Conservation (phyloP, 768 basidiomycete genomes). For the Tulasnella calospora region DNA sequence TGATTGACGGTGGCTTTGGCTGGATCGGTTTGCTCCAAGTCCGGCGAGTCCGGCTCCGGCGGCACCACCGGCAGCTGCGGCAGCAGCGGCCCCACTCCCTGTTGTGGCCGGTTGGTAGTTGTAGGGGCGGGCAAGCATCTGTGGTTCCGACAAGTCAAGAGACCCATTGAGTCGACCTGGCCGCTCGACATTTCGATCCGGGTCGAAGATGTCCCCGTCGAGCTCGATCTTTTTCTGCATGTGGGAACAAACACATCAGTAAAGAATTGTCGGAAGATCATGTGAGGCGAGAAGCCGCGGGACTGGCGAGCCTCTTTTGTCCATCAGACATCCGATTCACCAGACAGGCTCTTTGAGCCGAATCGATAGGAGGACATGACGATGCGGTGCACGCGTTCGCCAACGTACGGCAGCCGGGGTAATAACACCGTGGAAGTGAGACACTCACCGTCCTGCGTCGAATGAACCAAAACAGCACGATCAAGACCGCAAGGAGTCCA, state of each 20-base stretch:
- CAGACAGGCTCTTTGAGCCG: not conserved
- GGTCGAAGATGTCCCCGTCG: constrained; percentile 15
- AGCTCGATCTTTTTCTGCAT: constrained; percentile 2
- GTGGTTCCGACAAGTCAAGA: not conserved
- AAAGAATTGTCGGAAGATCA: not conserved
- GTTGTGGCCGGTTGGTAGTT: not conserved
- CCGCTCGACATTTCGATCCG: constrained; percentile 18
- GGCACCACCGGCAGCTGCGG: not conserved
- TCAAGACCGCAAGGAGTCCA: not conserved
- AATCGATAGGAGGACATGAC: not conserved
- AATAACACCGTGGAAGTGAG: not conserved
- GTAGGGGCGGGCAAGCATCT: not conserved
- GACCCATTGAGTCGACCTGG: constrained; percentile 1
- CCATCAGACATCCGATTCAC: not conserved
- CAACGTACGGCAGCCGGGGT: not conserved
- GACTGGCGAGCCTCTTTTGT: not conserved
- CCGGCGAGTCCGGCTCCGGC: constrained; percentile 1
- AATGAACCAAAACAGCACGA: not conserved
- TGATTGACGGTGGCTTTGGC: not conserved
- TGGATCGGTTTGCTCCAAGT: not conserved
- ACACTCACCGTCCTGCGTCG: constrained; percentile 15
- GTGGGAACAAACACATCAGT: not conserved
- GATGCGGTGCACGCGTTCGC: not conserved
- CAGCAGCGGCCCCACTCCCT: not conserved
- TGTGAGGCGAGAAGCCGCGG: not conserved